phyloP scores from a whole-genome alignment of 2,329 filamentous ascomycete species.

The Aspergillus brasiliensis region DNA sequence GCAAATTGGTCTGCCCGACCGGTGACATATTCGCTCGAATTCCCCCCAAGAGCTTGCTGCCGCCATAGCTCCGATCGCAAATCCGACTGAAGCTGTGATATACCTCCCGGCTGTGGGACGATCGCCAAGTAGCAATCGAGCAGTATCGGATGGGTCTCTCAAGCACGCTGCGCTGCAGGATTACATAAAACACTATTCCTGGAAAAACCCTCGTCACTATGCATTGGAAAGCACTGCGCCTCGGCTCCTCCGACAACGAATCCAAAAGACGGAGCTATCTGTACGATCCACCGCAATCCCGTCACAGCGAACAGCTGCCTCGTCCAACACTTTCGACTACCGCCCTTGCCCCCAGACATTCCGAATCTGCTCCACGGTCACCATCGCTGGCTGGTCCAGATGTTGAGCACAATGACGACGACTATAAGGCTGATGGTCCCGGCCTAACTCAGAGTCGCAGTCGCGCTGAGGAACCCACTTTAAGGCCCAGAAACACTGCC shows the following conservation, averaged over 20 bases:
- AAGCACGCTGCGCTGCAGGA: conserved; percentile 20
- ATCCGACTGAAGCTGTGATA: background rate
- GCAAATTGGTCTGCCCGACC: conserved; percentile 17
- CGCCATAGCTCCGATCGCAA: conserved; percentile 6
- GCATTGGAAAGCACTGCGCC: conserved; percentile 45
- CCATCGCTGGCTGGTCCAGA: conserved; percentile 22
- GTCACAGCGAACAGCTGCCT: conserved; percentile 41
- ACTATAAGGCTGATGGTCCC: conserved; percentile 13
- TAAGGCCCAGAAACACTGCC: conserved; percentile 19
- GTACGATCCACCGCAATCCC: conserved; percentile 31
- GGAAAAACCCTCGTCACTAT: conserved; percentile 32
- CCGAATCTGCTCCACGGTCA: conserved; percentile 38
- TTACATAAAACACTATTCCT: conserved; percentile 20
- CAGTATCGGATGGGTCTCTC: conserved; percentile 25
- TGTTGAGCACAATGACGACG: conserved; percentile 14
- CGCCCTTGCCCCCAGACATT: conserved; percentile 33
- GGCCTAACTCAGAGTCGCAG: conserved; percentile 17
- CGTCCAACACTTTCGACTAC: conserved; percentile 34
- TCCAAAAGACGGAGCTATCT: conserved; percentile 37
- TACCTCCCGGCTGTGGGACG: background rate
- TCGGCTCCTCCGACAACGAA: conserved; percentile 36
- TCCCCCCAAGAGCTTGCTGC: conserved; percentile 8
- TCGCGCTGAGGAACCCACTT: conserved; percentile 18
- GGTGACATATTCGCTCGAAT: conserved; percentile 14
- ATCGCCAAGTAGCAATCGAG: conserved; percentile 5